A percentile compares a stretch with the other conserved stretches of the same genome.
Evolutionary conservation across 176 grass and related monocot species (phyloP).

Genomic region (Melocanna baccifera): DNA sequence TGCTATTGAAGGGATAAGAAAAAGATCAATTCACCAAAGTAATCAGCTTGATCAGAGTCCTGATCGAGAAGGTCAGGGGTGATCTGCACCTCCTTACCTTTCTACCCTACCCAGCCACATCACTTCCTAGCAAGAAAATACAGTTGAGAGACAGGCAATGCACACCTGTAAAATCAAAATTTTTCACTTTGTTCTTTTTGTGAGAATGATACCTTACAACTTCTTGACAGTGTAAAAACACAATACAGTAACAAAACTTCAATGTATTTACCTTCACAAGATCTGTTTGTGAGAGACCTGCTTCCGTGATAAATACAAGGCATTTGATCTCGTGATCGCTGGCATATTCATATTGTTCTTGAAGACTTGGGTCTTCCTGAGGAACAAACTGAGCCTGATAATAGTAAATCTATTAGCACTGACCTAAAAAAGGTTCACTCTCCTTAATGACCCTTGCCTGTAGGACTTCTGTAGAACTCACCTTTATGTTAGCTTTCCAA

Average conservation of each 20-base stretch:
- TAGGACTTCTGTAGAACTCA: slow-evolving; percentile 25
- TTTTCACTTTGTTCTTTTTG: neutral
- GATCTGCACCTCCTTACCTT: too few relatives aligned
- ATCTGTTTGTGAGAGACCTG: slow-evolving; percentile 70
- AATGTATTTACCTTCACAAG: slow-evolving; percentile 70
- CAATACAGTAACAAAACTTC: neutral
- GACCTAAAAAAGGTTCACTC: neutral
- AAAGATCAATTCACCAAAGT: too few relatives aligned
- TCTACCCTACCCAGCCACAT: too few relatives aligned
- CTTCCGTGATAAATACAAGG: slow-evolving; percentile 89
- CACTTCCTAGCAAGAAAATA: too few relatives aligned
- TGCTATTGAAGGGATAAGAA: too few relatives aligned
- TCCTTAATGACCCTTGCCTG: neutral
- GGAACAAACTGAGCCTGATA: slow-evolving; percentile 87
- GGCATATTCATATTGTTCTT: slow-evolving; percentile 99
- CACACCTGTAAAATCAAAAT: neutral
- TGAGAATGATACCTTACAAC: neutral
- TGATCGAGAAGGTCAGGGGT: too few relatives aligned
- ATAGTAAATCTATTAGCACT: slow-evolving; percentile 27
- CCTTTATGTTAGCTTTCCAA: slow-evolving; percentile 95
- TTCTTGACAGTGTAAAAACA: slow-evolving; percentile 14
- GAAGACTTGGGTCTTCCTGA: slow-evolving; percentile 82
- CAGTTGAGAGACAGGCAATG: neutral
- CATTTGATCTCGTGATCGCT: slow-evolving; percentile 89
- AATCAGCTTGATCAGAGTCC: too few relatives aligned